A percentile compares a stretch with the other conserved stretches of the same genome.
phyloP scores from a whole-genome alignment of 495 filamentous ascomycete genomes.

The Talaromyces nanjingensis region DNA sequence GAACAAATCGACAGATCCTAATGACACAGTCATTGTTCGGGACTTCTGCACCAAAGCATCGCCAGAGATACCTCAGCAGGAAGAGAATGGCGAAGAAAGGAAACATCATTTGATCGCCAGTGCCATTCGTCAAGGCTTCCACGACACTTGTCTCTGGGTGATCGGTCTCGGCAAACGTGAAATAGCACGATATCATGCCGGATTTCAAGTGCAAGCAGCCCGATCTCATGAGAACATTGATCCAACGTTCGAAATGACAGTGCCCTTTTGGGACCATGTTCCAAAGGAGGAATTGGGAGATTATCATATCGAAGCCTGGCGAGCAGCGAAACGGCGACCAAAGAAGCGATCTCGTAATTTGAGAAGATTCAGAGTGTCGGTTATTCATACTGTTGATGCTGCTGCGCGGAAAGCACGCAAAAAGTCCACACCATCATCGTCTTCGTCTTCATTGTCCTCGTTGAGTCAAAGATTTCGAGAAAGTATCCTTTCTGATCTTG shows the following conservation, averaged over 20 bases:
- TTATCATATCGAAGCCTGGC: constrained; percentile 7
- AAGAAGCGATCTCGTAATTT: not conserved
- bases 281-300: constrained; percentile 8
- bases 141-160: constrained; percentile 2
- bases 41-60: constrained; percentile 14
- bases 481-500: not conserved
- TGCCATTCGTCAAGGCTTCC: constrained; percentile 6
- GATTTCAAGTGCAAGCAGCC: not conserved
- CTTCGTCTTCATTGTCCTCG: not conserved
- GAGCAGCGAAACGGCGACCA: not conserved
- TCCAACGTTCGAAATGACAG: not conserved
- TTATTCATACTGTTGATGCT: not conserved
- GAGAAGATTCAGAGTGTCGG: not conserved
- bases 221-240: not conserved
- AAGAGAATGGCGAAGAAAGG: not conserved
- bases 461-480: not conserved
- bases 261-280: not conserved
- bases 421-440: not conserved
- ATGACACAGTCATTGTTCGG: constrained; percentile 12
- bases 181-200: constrained; percentile 7
- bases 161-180: constrained; percentile 7
- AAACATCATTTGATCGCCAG: not conserved
- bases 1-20: constrained; percentile 6
- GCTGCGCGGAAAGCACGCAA: not conserved
- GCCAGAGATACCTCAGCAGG: not conserved